Evolutionary conservation across 495 filamentous ascomycete species (phyloP).

Genomic region (Aspergillus funiculosus): DNA sequence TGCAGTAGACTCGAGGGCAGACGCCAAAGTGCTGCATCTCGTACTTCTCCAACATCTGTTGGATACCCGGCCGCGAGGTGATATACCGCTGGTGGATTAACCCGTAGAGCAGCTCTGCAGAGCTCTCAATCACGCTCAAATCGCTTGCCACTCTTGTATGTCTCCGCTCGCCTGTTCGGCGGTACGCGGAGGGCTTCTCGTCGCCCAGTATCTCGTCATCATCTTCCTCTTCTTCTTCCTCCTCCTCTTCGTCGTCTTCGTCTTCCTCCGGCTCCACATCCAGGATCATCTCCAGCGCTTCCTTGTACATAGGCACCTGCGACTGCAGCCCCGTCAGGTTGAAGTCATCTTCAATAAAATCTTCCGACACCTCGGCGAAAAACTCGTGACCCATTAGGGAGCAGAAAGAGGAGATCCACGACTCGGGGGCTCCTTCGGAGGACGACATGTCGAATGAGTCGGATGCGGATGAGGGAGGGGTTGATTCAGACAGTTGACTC

Average conservation of each 20-base stretch:
- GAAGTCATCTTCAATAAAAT: conserved; percentile 99
- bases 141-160: conserved; percentile 87
- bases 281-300: conserved; percentile 94
- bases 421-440: conserved; percentile 81
- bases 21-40: conserved; percentile 90
- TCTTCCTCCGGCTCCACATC: conserved; percentile 96
- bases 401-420: conserved; percentile 97
- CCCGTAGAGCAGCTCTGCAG: conserved; percentile 94
- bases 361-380: conserved; percentile 96
- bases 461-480: conserved; percentile 43
- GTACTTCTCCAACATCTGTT: conserved; percentile 99
- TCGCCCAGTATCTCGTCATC: conserved; percentile 70
- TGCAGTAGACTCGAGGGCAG: conserved; percentile 87
- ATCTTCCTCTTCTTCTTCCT: conserved; percentile 72
- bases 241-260: conserved; percentile 69
- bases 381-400: conserved; percentile 94
- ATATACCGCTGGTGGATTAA: conserved; percentile 98
- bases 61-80: conserved; percentile 92
- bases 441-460: conserved; percentile 54
- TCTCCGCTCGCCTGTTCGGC: conserved; percentile 60
- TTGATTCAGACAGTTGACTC: conserved; percentile 47
- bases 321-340: conserved; percentile 92
- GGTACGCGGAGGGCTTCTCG: conserved; percentile 53
- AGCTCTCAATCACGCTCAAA: conserved; percentile 90
- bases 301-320: conserved; percentile 98